phyloP scores from a whole-genome alignment of 2,329 filamentous ascomycete species.

The Pseudocercospora cruenta region DNA sequence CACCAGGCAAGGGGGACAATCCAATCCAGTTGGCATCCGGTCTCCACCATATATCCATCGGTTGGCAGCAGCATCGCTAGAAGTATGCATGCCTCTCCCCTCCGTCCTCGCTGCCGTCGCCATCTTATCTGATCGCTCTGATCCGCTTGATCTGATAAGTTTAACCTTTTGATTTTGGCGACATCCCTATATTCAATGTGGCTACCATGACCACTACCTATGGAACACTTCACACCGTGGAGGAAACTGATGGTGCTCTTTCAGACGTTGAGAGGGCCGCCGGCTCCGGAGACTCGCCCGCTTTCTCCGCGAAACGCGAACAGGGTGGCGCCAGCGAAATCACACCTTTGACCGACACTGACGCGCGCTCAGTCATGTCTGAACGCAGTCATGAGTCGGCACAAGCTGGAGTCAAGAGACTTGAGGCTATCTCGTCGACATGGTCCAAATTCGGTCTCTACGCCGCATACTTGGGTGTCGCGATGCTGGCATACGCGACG shows the following conservation, averaged over 20 bases:
- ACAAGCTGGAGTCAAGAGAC: constrained; percentile 54
- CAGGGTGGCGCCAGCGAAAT: constrained; percentile 20
- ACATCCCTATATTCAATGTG: constrained; percentile 17
- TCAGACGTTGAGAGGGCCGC: constrained; percentile 24
- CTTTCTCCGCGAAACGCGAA: constrained; percentile 26
- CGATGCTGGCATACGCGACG: constrained; percentile 62
- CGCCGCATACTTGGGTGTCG: constrained; percentile 50
- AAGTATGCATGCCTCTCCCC: constrained; percentile 12
- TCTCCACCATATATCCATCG: constrained; percentile 9
- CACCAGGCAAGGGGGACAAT: constrained; percentile 1
- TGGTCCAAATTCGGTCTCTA: constrained; percentile 54
- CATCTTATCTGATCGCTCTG: constrained; percentile 14
- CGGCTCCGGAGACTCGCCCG: constrained; percentile 16
- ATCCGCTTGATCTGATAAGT: constrained; percentile 20
- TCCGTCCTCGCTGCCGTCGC: constrained; percentile 5
- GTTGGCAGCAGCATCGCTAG: constrained; percentile 9
- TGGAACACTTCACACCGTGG: constrained; percentile 24
- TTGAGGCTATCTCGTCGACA: constrained; percentile 53
- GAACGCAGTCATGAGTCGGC: constrained; percentile 35
- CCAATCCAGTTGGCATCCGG: neutral
- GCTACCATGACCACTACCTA: constrained; percentile 24
- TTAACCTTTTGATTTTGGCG: constrained; percentile 10
- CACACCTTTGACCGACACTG: constrained; percentile 24
- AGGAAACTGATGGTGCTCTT: constrained; percentile 17
- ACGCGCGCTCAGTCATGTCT: constrained; percentile 30